A percentile compares a stretch with the other conserved stretches of the same genome.
Conservation (phyloP, 1,139 yeast genomes). For the Yamadazyma mexicana region DNA sequence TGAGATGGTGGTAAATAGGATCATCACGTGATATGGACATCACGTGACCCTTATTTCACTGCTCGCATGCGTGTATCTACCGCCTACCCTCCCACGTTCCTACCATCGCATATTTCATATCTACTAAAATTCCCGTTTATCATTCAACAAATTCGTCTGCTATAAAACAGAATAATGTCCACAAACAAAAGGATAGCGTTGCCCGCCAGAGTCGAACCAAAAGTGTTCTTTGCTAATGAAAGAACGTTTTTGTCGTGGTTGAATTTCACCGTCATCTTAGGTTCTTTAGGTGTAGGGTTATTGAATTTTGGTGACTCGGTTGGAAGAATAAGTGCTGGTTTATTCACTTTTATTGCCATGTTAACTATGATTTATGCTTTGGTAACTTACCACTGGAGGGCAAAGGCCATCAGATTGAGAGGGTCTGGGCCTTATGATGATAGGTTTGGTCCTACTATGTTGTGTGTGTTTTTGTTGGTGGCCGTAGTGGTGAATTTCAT, state of each 20-base stretch:
- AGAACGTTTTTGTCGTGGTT: slow-evolving; percentile 98
- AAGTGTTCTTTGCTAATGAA: slow-evolving; percentile 97
- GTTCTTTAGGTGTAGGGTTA: slow-evolving; percentile 94
- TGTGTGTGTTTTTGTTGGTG: slow-evolving; percentile 85
- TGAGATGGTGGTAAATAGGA: too few relatives aligned
- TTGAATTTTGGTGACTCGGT: slow-evolving; percentile 93
- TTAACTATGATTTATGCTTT: slow-evolving; percentile 95
- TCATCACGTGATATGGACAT: too few relatives aligned
- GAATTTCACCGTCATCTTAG: slow-evolving; percentile 94
- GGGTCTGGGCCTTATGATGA: slow-evolving; percentile 99
- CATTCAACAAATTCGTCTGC: not conserved
- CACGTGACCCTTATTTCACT: too few relatives aligned
- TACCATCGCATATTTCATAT: not conserved
- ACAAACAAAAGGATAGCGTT: slow-evolving; percentile 82
- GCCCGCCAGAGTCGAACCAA: slow-evolving; percentile 98
- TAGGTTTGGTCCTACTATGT: slow-evolving; percentile 98
- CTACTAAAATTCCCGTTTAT: not conserved
- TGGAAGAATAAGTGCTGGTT: slow-evolving; percentile 90
- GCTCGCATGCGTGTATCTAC: too few relatives aligned
- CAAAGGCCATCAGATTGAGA: slow-evolving; percentile 94
- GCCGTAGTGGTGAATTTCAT: slow-evolving; percentile 93
- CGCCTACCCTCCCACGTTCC: slow-evolving; percentile 2
- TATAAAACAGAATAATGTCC: slow-evolving; percentile 12
- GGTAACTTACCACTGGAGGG: slow-evolving; percentile 98
- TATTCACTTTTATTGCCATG: slow-evolving; percentile 94